These are phyloP conservation scores for Periconia macrospinosa DNA, from an alignment of 2,329 filamentous ascomycete genomes.

Conservation along the genomic window DNA sequence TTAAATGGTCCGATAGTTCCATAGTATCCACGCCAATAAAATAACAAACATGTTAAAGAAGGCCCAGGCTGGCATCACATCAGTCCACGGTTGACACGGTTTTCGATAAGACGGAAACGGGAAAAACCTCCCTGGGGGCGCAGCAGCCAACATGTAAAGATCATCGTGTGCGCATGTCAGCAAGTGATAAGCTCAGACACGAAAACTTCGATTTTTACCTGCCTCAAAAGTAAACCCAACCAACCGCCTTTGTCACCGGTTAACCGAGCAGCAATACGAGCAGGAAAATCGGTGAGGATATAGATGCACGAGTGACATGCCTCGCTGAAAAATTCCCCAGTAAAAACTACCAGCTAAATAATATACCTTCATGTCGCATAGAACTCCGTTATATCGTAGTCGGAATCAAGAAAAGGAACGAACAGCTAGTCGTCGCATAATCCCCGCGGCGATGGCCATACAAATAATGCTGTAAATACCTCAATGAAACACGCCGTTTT, in stretches of 20 bases:
- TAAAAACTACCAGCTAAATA: background rate
- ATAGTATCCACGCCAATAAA: too few species aligned
- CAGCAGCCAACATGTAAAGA: too few species aligned
- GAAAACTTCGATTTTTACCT: too few species aligned
- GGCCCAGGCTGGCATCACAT: too few species aligned
- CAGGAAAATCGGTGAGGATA: too few species aligned
- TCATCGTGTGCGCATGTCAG: too few species aligned
- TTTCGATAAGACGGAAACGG: too few species aligned
- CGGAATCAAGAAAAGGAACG: background rate
- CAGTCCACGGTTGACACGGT: too few species aligned
- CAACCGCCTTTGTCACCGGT: background rate
- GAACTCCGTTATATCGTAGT: background rate
- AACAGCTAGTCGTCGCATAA: background rate
- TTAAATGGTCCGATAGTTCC: too few species aligned
- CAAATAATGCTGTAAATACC: background rate
- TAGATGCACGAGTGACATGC: background rate
- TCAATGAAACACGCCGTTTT: background rate
- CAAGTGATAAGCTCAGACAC: too few species aligned
- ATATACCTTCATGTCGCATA: background rate
- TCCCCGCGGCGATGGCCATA: background rate
- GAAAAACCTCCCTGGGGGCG: too few species aligned
- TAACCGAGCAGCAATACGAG: background rate
- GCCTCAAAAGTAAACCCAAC: background rate
- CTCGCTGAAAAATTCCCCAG: background rate
- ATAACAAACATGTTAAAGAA: too few species aligned